Conservation (phyloP, 2,329 filamentous ascomycete genomes). For the Septoria petroselini region DNA sequence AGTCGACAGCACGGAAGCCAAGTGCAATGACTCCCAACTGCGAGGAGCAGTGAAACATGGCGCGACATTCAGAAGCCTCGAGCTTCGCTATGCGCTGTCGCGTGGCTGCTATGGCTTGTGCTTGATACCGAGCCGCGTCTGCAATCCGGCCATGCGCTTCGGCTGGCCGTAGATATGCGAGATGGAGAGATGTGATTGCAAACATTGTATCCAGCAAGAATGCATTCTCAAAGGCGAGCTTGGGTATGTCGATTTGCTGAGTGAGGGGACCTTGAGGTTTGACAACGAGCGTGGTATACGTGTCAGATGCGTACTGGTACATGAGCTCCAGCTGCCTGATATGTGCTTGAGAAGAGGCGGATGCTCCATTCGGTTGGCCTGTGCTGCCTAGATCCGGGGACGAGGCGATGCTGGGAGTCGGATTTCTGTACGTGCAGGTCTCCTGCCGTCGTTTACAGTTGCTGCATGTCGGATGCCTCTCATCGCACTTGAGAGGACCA, state of each 20-base stretch:
- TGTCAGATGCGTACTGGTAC: slow-evolving; percentile 26
- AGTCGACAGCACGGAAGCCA: slow-evolving; percentile 21
- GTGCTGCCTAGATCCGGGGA: slow-evolving; percentile 16
- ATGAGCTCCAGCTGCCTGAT: slow-evolving; percentile 28
- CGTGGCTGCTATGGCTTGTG: slow-evolving; percentile 20
- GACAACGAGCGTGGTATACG: slow-evolving; percentile 19
- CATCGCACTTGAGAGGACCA: slow-evolving; percentile 19
- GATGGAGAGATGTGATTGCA: slow-evolving; percentile 26
- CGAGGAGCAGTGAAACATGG: slow-evolving; percentile 23
- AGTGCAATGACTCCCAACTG: slow-evolving; percentile 22
- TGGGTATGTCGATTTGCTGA: slow-evolving; percentile 23
- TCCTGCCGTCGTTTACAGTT: slow-evolving; percentile 28
- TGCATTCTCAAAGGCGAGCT: slow-evolving; percentile 22
- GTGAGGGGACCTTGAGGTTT: slow-evolving; percentile 5
- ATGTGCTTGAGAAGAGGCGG: slow-evolving; percentile 11
- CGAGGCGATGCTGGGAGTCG: slow-evolving; percentile 14
- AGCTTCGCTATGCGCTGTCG: slow-evolving; percentile 19
- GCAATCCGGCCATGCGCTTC: slow-evolving; percentile 18
- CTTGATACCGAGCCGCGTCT: slow-evolving; percentile 24
- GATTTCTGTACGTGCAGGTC: slow-evolving; percentile 25
- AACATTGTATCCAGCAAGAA: slow-evolving; percentile 28
- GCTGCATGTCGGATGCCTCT: slow-evolving; percentile 21
- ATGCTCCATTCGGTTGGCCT: slow-evolving; percentile 9
- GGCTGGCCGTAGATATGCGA: slow-evolving; percentile 19
- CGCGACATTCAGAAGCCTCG: slow-evolving; percentile 18